Evolutionary conservation across 108 stramenopile species (phyloP).

Genomic region (Halocafeteria seosinensis): DNA sequence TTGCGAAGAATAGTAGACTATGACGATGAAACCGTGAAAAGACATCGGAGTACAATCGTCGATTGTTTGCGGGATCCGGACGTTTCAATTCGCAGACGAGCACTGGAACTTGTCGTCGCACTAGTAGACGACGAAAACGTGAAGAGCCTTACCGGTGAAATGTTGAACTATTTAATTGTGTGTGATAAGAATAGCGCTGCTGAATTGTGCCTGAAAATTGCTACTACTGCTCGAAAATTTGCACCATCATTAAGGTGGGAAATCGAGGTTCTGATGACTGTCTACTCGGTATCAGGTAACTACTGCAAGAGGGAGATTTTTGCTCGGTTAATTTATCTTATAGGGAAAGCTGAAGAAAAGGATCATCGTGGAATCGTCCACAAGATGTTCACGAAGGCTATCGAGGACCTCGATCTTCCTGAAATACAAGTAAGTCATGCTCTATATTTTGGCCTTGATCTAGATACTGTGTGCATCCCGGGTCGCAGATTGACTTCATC

Average conservation of each 20-base stretch:
- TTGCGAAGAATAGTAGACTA: conserved; percentile 37
- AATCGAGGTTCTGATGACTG: conserved; percentile 71
- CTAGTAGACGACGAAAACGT: conserved; percentile 78
- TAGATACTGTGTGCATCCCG: no score
- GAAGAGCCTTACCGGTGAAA: conserved; percentile 63
- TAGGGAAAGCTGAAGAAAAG: conserved; percentile 31
- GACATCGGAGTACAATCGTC: conserved; percentile 55
- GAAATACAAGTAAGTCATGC: conserved; percentile 46
- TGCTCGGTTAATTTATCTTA: neutral
- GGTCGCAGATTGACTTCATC: no score
- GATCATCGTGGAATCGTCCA: conserved; percentile 67
- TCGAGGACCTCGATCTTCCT: conserved; percentile 57
- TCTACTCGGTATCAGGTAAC: conserved; percentile 77
- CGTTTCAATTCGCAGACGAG: conserved; percentile 88
- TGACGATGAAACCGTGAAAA: conserved; percentile 5
- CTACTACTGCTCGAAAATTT: conserved; percentile 69
- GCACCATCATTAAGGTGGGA: conserved; percentile 67
- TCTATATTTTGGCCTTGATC: no score
- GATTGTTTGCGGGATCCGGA: conserved; percentile 98
- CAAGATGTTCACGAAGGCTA: conserved; percentile 64
- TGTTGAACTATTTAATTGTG: conserved; percentile 89
- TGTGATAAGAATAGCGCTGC: conserved; percentile 73
- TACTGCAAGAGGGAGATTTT: neutral
- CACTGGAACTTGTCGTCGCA: conserved; percentile 86
- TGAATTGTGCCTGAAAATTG: conserved; percentile 64